Evolutionary conservation across 225 moss, liverwort and hornwort species (phyloP).

Genomic region (Bryoerythrophyllum caledonicum): DNA sequence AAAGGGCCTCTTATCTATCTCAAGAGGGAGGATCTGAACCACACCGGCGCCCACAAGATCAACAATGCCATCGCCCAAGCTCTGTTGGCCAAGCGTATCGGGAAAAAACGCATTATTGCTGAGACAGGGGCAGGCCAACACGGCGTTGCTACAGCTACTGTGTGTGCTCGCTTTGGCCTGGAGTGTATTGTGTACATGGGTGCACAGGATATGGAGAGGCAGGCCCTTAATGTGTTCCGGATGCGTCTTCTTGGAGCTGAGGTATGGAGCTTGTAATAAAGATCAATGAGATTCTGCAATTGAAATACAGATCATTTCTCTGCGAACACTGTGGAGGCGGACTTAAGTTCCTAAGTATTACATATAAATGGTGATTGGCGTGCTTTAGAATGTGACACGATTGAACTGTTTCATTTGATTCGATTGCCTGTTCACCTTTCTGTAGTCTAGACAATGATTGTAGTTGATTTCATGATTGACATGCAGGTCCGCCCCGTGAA

Average conservation of each 20-base stretch:
- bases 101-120: constrained; percentile 92
- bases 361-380: background rate
- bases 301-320: background rate
- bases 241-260: constrained; percentile 98
- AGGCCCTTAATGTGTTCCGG: constrained; percentile 89
- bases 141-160: constrained; percentile 95
- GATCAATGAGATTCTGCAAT: background rate
- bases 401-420: background rate
- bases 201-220: constrained; percentile 94
- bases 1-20: constrained; percentile 88
- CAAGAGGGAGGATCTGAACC: constrained; percentile 94
- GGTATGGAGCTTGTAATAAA: constrained; percentile 41
- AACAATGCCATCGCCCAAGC: constrained; percentile 97
- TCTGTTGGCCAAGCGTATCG: constrained; percentile 82
- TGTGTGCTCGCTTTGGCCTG: constrained; percentile 95
- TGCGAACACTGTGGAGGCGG: background rate
- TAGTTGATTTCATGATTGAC: constrained; percentile 16
- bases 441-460: background rate
- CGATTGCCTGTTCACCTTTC: background rate
- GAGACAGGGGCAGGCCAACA: constrained; percentile 99
- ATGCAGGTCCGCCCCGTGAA: constrained; percentile 80
- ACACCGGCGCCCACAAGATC: constrained; percentile 96
- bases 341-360: background rate
- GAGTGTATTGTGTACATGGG: constrained; percentile 97
- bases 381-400: background rate